Conservation (phyloP, 805 yeast genomes). For the Myxozyma melibiosi region DNA sequence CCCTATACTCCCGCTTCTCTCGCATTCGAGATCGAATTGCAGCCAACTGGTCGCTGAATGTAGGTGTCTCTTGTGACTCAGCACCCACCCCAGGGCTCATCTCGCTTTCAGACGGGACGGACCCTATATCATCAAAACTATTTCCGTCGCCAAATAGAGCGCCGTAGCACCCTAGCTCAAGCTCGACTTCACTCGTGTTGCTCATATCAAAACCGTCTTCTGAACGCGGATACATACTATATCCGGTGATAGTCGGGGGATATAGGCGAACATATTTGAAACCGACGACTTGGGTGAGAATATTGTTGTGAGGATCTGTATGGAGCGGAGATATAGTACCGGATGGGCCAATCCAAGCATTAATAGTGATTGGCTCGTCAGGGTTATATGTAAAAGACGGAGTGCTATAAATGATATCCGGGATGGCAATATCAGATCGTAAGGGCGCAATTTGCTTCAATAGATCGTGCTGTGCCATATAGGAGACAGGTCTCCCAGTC, state of each 20-base stretch:
- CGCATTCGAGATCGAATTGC: neutral
- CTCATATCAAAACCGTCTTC: conserved; percentile 23
- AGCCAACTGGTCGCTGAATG: conserved; percentile 1
- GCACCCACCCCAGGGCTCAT: neutral
- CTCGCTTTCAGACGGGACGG: neutral
- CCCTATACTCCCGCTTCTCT: conserved; percentile 28
- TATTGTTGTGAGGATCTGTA: conserved; percentile 35
- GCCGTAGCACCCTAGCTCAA: conserved; percentile 30
- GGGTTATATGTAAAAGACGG: conserved; percentile 20
- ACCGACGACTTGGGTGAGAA: conserved; percentile 37
- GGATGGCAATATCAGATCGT: conserved; percentile 31
- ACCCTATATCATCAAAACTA: neutral
- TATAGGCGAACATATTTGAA: conserved; percentile 37
- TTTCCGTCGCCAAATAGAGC: conserved; percentile 13
- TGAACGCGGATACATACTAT: conserved; percentile 27
- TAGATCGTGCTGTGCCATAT: conserved; percentile 36
- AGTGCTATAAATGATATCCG: conserved; percentile 28
- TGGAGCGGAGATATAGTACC: conserved; percentile 38
- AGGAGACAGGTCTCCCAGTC: conserved; percentile 19
- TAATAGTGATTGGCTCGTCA: conserved; percentile 11
- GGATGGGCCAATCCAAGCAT: conserved; percentile 38
- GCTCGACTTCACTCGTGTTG: conserved; percentile 36
- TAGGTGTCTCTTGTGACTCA: neutral
- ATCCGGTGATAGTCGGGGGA: conserved; percentile 6
- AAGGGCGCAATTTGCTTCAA: conserved; percentile 32